These are phyloP conservation scores for Capniomyces stellatus DNA, from an alignment of 371 early-diverging fungal genomes.

Conservation along the genomic window DNA sequence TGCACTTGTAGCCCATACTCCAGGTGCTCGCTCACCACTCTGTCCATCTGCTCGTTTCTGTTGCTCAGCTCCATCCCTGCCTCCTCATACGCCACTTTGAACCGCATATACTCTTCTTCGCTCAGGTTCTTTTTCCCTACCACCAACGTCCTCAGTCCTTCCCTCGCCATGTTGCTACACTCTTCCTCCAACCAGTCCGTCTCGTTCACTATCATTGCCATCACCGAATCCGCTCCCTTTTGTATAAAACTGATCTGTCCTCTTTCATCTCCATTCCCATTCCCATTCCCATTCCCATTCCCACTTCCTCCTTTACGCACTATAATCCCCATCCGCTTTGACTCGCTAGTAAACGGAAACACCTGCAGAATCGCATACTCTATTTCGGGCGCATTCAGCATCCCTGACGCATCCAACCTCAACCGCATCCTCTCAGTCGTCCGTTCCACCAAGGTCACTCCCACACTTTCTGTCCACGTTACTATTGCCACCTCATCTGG, in stretches of 20 bases:
- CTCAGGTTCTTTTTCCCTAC: conserved; percentile 75
- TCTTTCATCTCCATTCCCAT: conserved; percentile 8
- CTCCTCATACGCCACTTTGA: conserved; percentile 43
- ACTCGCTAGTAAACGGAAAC: conserved; percentile 96
- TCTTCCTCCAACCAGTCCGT: conserved; percentile 99
- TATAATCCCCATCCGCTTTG: conserved; percentile 98
- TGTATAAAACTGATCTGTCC: conserved; percentile 68
- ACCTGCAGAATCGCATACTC: conserved; percentile 70
- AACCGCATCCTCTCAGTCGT: conserved; percentile 15
- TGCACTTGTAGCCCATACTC: conserved; percentile 83
- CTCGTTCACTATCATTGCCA: conserved; percentile 76
- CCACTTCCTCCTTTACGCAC: conserved; percentile 33
- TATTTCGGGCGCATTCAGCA: neutral
- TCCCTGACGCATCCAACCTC: neutral
- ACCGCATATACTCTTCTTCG: conserved; percentile 50
- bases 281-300: neutral
- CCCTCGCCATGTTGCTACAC: conserved; percentile 97
- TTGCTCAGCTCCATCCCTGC: conserved; percentile 47
- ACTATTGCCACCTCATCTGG: conserved; percentile 99
- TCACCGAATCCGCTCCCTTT: conserved; percentile 98
- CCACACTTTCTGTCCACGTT: conserved; percentile 83
- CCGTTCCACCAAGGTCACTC: conserved; percentile 62
- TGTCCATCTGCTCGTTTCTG: conserved; percentile 26
- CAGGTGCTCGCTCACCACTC: conserved; percentile 42
- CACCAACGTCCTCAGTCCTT: conserved; percentile 97